Base-by-base conservation (phyloP, 768 basidiomycete genomes). In the Suillus tomentosus region DNA sequence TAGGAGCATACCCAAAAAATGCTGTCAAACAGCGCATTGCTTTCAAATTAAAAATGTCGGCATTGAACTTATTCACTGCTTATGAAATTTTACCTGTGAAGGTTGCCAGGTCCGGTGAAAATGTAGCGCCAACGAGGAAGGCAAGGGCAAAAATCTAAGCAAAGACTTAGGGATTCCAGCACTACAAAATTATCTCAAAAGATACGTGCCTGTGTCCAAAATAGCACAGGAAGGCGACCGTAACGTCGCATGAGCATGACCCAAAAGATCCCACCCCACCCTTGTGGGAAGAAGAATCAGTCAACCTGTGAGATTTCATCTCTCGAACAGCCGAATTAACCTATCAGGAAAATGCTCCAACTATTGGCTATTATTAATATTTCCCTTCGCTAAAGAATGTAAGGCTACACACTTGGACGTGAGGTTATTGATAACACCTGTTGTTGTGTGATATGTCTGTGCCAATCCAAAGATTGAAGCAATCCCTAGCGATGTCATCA, bases 91-190 rank as follows among this genome's bases (percentile, higher is more conserved):
- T 70, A 76, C 84, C 83, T 3, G 84, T 73, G 70, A 86, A 85
- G 0, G 79, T 81, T 14, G 74, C 64, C 37, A 86, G 65, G 64
- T 80, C 76, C 1, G 84, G 84, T 3, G 85, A 82, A 48, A 84
- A 78, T 0, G 85, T 82, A 37, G 82, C 82, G 1, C 85, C 85
- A 19, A 84, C 73, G 17, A 84, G 71, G 72, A 84, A 86, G 5
- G 69, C 81, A 9, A 84, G 64, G 0, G 82, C 73, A 62, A 85
- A 67, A 31, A 84, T 59, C 71, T 81, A 61, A 34, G 17, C 19
- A 43, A 31, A 27, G 24, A 10, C 4, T 31, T 17, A 27, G 37
- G 22, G 31, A 22, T 37, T 47, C 19, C 22, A 62, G n/a, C 13
- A 24, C 14, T 24, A 24, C 10, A 40, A 47, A n/a, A 15, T 54